These are phyloP conservation scores for Penicillium ochrochloron DNA, from an alignment of 495 filamentous ascomycete genomes.

Conservation along the genomic window DNA sequence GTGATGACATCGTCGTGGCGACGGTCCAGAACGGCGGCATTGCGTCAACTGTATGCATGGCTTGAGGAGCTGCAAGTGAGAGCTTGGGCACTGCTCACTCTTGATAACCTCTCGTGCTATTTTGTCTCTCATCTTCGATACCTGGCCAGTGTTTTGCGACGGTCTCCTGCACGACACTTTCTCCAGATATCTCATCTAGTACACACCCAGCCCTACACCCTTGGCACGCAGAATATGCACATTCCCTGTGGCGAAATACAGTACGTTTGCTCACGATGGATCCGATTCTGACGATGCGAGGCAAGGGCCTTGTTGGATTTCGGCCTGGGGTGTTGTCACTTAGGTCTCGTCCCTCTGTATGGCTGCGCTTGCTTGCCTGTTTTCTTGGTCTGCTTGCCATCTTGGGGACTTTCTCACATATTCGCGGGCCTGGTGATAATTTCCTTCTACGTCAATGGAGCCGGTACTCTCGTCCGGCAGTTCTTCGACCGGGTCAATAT, in stretches of 20 bases:
- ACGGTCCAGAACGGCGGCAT: neutral
- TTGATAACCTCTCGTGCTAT: neutral
- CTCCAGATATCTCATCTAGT: neutral
- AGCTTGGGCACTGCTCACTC: neutral
- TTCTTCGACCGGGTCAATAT: conserved; percentile 33
- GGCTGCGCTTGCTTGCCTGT: conserved; percentile 22
- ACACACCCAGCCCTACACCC: neutral
- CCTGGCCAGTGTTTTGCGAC: neutral
- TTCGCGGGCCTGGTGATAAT: conserved; percentile 11
- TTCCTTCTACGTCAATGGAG: conserved; percentile 2
- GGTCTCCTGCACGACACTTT: neutral
- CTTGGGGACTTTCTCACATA: conserved; percentile 14
- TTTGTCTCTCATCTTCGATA: neutral
- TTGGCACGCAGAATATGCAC: neutral
- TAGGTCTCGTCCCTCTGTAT: conserved; percentile 13
- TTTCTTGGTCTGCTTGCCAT: conserved; percentile 16
- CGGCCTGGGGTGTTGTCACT: neutral
- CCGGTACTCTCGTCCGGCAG: neutral
- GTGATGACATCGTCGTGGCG: conserved; percentile 27
- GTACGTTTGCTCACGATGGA: conserved; percentile 7
- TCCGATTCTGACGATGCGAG: conserved; percentile 8
- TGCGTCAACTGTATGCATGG: neutral
- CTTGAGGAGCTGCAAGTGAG: neutral
- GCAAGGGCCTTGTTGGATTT: conserved; percentile 11
- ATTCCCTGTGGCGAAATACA: neutral